Evolutionary conservation across 345 rosid genomes (phyloP).

Genomic region (Angophora floribunda): DNA sequence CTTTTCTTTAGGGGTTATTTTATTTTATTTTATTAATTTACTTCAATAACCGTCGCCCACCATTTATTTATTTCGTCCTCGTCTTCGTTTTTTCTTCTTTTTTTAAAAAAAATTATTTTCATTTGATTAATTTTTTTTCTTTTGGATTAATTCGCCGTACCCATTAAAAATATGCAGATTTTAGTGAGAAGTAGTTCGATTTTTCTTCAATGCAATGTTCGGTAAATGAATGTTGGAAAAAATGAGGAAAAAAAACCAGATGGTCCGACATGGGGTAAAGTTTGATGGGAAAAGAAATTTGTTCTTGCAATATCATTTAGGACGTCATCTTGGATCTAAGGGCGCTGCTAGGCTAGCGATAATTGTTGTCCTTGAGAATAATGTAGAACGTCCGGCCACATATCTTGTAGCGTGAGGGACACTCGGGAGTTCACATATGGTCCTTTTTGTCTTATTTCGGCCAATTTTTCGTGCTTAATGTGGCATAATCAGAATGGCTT

Average conservation of each 20-base stretch:
- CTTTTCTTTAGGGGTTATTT: neutral
- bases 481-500: neutral
- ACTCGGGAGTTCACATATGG: neutral
- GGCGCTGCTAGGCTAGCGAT: neutral
- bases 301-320: neutral
- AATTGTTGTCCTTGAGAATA: neutral
- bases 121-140: neutral
- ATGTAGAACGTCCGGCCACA: neutral
- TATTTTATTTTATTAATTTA: neutral
- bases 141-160: neutral
- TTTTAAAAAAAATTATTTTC: neutral
- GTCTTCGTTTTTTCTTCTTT: neutral
- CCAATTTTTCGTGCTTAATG: neutral
- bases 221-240: neutral
- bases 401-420: neutral
- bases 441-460: neutral
- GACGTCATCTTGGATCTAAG: neutral
- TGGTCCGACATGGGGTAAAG: neutral
- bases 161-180: neutral
- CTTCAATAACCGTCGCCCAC: neutral
- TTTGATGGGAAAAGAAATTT: neutral
- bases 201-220: neutral
- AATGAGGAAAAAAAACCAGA: neutral
- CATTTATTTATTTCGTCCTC: neutral
- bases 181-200: neutral